Evolutionary conservation across 2,329 filamentous ascomycete genomes (phyloP).

Genomic region (Amauroascus verrucosus): DNA sequence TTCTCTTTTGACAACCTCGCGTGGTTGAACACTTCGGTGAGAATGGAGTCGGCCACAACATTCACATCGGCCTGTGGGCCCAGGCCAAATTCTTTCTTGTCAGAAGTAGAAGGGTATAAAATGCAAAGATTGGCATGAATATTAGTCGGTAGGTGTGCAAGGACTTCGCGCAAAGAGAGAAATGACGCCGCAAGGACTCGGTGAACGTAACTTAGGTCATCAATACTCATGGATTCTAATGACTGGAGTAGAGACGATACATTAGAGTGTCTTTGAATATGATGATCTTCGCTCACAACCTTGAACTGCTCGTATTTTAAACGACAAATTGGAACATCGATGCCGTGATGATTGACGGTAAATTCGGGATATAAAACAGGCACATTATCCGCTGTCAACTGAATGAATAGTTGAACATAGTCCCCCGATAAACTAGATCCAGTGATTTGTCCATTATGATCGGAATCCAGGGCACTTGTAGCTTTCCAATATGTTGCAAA

Average conservation of each 20-base stretch:
- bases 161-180: conserved; percentile 65
- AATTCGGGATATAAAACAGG: conserved; percentile 82
- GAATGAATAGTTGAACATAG: conserved; percentile 83
- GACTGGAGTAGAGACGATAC: conserved; percentile 17
- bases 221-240: conserved; percentile 25
- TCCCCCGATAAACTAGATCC: conserved; percentile 94
- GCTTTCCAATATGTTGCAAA: conserved; percentile 99
- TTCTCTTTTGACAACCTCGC: conserved; percentile 57
- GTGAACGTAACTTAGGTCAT: conserved; percentile 55
- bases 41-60: conserved; percentile 68
- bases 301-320: conserved; percentile 56
- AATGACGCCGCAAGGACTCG: conserved; percentile 64
- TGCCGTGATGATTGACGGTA: conserved; percentile 62
- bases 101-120: conserved; percentile 66
- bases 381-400: conserved; percentile 76
- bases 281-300: conserved; percentile 35
- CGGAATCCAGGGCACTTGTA: conserved; percentile 81
- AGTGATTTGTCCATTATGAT: conserved; percentile 77
- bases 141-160: conserved; percentile 62
- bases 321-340: conserved; percentile 73
- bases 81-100: conserved; percentile 60
- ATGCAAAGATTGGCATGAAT: conserved; percentile 90
- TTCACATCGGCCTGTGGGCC: conserved; percentile 76
- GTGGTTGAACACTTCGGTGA: conserved; percentile 83
- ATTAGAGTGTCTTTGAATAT: conserved; percentile 3